phyloP scores from a whole-genome alignment of 208 protist genomes.

The Blastocrithidia nonstop region DNA sequence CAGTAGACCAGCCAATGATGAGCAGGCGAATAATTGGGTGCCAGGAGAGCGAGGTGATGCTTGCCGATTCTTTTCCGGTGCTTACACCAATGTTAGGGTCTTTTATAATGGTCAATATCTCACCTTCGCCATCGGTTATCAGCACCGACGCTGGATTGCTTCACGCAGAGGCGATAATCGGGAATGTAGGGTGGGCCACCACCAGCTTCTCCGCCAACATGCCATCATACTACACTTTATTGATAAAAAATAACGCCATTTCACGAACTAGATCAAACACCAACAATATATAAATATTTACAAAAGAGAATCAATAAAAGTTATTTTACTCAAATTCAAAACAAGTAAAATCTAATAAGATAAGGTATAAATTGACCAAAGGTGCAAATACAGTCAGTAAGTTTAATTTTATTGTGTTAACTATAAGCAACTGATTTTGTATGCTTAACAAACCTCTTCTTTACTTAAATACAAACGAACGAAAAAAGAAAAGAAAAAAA shows the following conservation, averaged over 20 bases:
- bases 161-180: slow-evolving; percentile 60
- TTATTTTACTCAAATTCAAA: not conserved
- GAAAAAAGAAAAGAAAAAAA: too few relatives aligned
- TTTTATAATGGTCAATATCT: slow-evolving; percentile 33
- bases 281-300: not conserved
- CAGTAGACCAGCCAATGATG: slow-evolving; percentile 71
- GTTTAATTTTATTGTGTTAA: not conserved
- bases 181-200: slow-evolving; percentile 24
- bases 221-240: slow-evolving; percentile 39
- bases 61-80: slow-evolving; percentile 6
- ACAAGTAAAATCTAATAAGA: not conserved
- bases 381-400: too few relatives aligned
- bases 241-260: slow-evolving; percentile 68
- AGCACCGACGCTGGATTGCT: slow-evolving; percentile 39
- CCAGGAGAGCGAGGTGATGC: slow-evolving; percentile 56
- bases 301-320: not conserved
- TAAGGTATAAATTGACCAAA: not conserved
- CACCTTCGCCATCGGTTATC: slow-evolving; percentile 68
- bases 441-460: too few relatives aligned
- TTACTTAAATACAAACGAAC: too few relatives aligned
- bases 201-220: slow-evolving; percentile 35
- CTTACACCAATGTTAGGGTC: slow-evolving; percentile 15
- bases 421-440: not conserved
- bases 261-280: not conserved
- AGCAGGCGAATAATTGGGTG: slow-evolving; percentile 64